Percentiles rank a stretch among this genome's conserved stretches.
Conservation (phyloP, 1,139 yeast species). For the Nakaseomyces glabratus region DNA sequence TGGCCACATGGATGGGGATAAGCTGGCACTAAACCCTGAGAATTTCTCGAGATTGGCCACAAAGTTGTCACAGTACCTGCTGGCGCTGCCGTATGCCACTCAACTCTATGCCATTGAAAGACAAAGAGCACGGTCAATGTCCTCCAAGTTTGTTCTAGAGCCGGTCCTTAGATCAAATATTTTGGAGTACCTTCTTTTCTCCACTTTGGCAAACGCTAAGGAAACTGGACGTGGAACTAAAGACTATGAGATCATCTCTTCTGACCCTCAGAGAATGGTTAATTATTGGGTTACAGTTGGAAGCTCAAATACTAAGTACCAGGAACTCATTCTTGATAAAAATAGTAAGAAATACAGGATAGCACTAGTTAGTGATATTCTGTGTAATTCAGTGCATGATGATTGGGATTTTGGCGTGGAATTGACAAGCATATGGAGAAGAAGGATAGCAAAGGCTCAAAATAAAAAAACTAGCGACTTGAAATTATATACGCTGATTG, state of each 20-base stretch:
- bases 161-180: constrained; percentile 44
- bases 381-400: constrained; percentile 1
- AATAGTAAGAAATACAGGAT: constrained; percentile 8
- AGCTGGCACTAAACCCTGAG: constrained; percentile 14
- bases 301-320: constrained; percentile 3
- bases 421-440: constrained; percentile 27
- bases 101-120: constrained; percentile 43
- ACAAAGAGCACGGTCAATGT: constrained; percentile 45
- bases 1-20: constrained; percentile 10
- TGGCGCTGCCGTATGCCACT: constrained; percentile 20
- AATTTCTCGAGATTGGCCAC: constrained; percentile 19
- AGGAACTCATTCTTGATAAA: constrained; percentile 7
- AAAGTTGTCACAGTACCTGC: constrained; percentile 14
- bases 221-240: constrained; percentile 24
- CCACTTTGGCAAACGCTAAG: constrained; percentile 26
- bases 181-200: constrained; percentile 42
- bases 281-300: constrained; percentile 31
- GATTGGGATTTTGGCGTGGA: constrained; percentile 12
- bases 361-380: constrained; percentile 8
- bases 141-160: constrained; percentile 40
- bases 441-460: constrained; percentile 27
- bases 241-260: constrained; percentile 18
- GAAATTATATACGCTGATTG: constrained; percentile 12
- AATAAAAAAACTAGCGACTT: constrained; percentile 14
- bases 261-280: constrained; percentile 37